phyloP scores from a whole-genome alignment of 805 yeast genomes.

The Candida ascalaphidarum region DNA sequence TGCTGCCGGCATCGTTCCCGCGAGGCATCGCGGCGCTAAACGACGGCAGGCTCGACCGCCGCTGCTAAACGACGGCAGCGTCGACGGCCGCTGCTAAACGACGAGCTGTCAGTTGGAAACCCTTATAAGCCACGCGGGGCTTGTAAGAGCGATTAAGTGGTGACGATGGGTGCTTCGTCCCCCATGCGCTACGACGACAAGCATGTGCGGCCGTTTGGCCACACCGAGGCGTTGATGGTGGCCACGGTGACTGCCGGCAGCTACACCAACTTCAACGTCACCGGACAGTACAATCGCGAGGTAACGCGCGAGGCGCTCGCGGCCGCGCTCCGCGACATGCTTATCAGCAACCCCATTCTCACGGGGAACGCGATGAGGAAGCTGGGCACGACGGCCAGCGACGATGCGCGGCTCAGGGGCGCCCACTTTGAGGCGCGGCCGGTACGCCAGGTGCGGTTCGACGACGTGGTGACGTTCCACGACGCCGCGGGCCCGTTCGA shows the following conservation, averaged over 20 bases:
- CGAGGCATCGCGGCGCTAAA: no score
- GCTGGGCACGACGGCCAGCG: not conserved
- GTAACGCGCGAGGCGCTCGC: constrained; percentile 4
- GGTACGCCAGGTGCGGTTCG: constrained; percentile 2
- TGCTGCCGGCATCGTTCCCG: no score
- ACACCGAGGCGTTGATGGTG: constrained; percentile 6
- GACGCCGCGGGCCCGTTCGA: constrained; percentile 1
- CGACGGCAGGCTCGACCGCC: no score
- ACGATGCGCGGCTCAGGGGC: constrained; percentile 2
- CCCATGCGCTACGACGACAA: no score
- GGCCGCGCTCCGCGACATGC: constrained; percentile 5
- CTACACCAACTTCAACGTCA: constrained; percentile 6
- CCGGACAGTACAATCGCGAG: constrained; percentile 2
- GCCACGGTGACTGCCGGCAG: constrained; percentile 4
- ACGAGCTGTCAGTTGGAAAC: not conserved
- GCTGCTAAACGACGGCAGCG: not conserved
- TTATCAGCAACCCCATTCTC: constrained; percentile 3
- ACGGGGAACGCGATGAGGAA: constrained; percentile 4
- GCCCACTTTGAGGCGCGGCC: constrained; percentile 3
- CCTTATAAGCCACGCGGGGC: constrained; percentile 1
- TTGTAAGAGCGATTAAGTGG: no score
- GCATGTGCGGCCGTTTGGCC: constrained; percentile 5
- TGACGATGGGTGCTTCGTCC: no score
- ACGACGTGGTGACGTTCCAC: constrained; percentile 4
- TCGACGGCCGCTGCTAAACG: constrained; percentile 1